Base-by-base conservation (phyloP, 2,329 filamentous ascomycete species). In the Cercospora sp. region DNA sequence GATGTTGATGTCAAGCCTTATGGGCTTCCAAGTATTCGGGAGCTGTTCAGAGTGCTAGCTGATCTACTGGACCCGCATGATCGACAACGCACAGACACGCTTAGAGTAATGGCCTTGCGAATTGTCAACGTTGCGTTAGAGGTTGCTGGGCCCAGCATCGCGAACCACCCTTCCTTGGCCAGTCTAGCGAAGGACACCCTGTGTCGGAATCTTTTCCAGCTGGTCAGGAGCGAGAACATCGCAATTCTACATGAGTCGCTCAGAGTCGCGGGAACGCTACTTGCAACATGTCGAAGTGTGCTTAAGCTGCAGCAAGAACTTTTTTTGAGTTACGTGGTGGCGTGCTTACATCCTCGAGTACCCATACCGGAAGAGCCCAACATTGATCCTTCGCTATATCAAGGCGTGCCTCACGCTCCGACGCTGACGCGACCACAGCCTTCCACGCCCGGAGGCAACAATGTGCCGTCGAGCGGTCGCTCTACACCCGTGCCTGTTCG, bases 61-160 rank as follows among this genome's bases (percentile, higher is more conserved):
- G 94, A 97, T 78, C 89, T 99, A 16, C 82, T 99, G 28, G 93
- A 99, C 77, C 95, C 96, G 1, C 92, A 97, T 76, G 94, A 98
- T 79, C 90, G 89, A 63, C 92, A 94, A 74, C 92, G 97, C 79
- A 96, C 93, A 2, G 95, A 99, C 77, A 90, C 92, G 1, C 95
- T 98, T 90, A 89, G 94, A 73, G 93, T 99, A 48, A 99, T 99
- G 94, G 95, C 95, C 18, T 82, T 99, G 72, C 89, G 95, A 53
- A 98, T 99, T 71, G 95, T 99, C 65, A 95, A 99, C 78, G 95
- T 99, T 55, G 95, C 95, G 1, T 86, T 99, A 23, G 95, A 99
- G 80, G 94, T 99, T 67, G 93, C 95, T 1, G 95, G 95, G 0
- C 94, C 95, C 3, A 97, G 94, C 7, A 97, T 99, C 77, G 92